Percentiles rank a stretch among this genome's conserved stretches.
phyloP scores from a whole-genome alignment of 257 asterid species.

The Petunia axillaris region DNA sequence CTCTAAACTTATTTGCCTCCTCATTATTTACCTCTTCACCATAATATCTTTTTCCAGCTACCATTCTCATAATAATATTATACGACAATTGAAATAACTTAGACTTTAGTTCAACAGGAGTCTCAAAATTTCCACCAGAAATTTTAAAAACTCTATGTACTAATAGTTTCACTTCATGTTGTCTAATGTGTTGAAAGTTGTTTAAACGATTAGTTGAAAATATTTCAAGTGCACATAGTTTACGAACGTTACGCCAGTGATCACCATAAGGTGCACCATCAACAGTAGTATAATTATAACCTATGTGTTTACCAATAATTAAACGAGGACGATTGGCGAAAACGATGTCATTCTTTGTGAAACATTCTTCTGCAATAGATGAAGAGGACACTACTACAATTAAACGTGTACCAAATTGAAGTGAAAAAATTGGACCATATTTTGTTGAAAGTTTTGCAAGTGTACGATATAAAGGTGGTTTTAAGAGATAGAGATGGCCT shows the following conservation, averaged over 20 bases:
- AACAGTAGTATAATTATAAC: constrained; percentile 46
- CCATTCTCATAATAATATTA: constrained; percentile 37
- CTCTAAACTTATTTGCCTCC: constrained; percentile 46
- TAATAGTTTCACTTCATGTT: constrained; percentile 38
- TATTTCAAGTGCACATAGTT: constrained; percentile 42
- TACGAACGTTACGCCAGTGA: constrained; percentile 64
- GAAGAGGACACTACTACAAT: too few relatives aligned
- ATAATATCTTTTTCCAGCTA: too few relatives aligned
- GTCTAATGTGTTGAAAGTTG: constrained; percentile 37
- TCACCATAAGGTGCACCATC: constrained; percentile 50
- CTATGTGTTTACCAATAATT: constrained; percentile 45
- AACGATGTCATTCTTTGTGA: too few relatives aligned
- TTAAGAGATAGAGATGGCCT: constrained; percentile 64
- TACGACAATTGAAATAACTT: constrained; percentile 39
- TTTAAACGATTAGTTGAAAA: constrained; percentile 52
- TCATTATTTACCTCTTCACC: constrained; percentile 35
- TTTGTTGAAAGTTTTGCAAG: constrained; percentile 38
- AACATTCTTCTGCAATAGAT: too few relatives aligned
- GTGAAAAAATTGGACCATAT: constrained; percentile 53
- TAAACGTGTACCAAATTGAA: too few relatives aligned
- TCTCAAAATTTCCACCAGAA: constrained; percentile 18
- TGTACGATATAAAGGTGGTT: constrained; percentile 49
- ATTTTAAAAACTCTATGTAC: constrained; percentile 27
- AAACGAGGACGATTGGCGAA: constrained; percentile 2
- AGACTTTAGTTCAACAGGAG: constrained; percentile 37